Percentiles rank a stretch among this genome's conserved stretches.
These are phyloP conservation scores for Cordia subcordata DNA, from an alignment of 257 asterid species.

Conservation along the genomic window DNA sequence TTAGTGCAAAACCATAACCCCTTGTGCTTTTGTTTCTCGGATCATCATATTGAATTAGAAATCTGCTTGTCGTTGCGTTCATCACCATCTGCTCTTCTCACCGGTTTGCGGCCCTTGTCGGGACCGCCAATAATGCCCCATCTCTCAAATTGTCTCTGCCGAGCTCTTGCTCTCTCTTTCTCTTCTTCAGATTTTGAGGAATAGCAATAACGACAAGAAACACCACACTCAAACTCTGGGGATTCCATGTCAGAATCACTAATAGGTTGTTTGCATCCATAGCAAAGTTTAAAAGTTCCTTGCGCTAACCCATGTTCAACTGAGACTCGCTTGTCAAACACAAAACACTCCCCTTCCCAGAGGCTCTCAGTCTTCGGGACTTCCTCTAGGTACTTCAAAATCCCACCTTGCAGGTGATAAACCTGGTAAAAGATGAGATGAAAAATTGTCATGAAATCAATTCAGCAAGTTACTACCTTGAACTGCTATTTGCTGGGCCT, in stretches of 20 bases:
- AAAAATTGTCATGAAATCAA: not conserved
- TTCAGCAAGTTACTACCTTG: too few relatives aligned
- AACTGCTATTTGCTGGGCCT: too few relatives aligned
- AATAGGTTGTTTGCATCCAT: slow-evolving; percentile 92
- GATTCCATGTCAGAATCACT: slow-evolving; percentile 88
- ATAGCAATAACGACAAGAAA: slow-evolving; percentile 85
- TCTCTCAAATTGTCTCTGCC: slow-evolving; percentile 75
- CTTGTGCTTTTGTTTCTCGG: not conserved
- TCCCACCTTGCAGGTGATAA: slow-evolving; percentile 93
- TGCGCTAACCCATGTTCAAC: slow-evolving; percentile 89
- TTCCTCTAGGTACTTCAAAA: slow-evolving; percentile 91
- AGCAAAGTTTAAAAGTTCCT: slow-evolving; percentile 87
- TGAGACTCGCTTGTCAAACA: slow-evolving; percentile 89
- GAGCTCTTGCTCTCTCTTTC: slow-evolving; percentile 89
- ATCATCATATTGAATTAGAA: slow-evolving; percentile 26
- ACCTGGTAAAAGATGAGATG: slow-evolving; percentile 45
- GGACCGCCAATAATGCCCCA: slow-evolving; percentile 98
- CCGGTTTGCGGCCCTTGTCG: slow-evolving; percentile 77
- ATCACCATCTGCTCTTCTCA: slow-evolving; percentile 15
- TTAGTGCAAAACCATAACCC: not conserved
- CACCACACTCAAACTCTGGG: slow-evolving; percentile 82
- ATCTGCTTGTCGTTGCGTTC: slow-evolving; percentile 22
- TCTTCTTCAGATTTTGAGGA: slow-evolving; percentile 85
- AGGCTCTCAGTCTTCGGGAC: slow-evolving; percentile 72
- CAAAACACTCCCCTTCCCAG: slow-evolving; percentile 97